Evolutionary conservation across 2,329 filamentous ascomycete species (phyloP), one percentile per base, ranked within the genome.

Genomic region (Cercospora zeae-maydis): DNA sequence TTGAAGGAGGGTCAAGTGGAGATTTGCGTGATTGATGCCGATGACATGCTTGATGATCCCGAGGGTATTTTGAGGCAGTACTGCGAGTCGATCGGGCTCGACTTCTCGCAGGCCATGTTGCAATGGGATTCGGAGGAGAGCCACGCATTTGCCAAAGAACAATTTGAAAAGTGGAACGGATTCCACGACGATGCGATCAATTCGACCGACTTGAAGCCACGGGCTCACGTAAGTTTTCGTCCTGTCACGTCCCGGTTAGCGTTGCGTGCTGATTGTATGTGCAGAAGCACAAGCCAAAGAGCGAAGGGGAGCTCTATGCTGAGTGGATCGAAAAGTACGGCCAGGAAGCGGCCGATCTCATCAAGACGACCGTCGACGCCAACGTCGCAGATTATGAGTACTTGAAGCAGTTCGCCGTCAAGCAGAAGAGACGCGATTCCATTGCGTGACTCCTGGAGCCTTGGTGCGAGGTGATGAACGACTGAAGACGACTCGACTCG

Each of bases 121-220:
- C 82, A 84, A 63, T 98, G 95, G 95, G 85, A 90, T 66, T 86
- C 88, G 30, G 86, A 88, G 58, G 88, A 90, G 67, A 88, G 89
- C 70, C 87, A 92, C 69, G 70, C 78, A 57, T 80, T 84, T 65
- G 93, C 93, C 2, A 82, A 84, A 68, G 83, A 86, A 66, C 88
- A 87, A 16, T 98, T 98, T 78, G 92, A 93, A 79, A 98, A 99
- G 81, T 98, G 95, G 95, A 90, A 88, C 69, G 95, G 95, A 10
- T 98, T 96, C 80, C 95, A 98, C 76, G 90, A 98, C 70, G 95
- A 98, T 80, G 95, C 92, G 13, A 91, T 98, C 70, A 82, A 90
- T 69, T 96, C 91, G 74, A 88, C 83, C 37, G 87, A 87, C 65
- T 80, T 99, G 72, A 88, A 88, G 74, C 86, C 90, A 1, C 83